Evolutionary conservation across 148 eudicot genomes (phyloP), one percentile per base, ranked within the genome.

Genomic region (Nyssa sinensis): DNA sequence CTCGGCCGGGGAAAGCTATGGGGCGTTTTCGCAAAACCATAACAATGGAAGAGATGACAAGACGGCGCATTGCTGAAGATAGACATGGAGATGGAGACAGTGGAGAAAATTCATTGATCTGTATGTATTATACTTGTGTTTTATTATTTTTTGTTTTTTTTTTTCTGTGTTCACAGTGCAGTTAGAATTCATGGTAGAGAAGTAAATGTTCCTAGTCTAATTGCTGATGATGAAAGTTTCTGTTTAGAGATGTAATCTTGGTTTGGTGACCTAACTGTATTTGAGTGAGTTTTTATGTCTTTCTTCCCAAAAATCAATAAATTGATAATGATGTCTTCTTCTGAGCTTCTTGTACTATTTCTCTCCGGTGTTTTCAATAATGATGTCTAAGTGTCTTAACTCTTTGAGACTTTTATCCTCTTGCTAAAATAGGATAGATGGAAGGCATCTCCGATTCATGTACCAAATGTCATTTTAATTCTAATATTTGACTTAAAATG

Each of bases 21-120:
- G 97, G 93, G 97, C 55, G 98, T 94, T 74, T 92, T 94, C 16
- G 81, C 82, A 12, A 81, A 84, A 72, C 85, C 84, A 5, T 91
- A 82, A 82, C 16, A 25, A 14, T 61, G 32, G 25, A 55, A n/a
- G n/a, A n/a, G n/a, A n/a, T 80, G 0, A 67, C 62, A 17, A 83
- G 10, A 39, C 24, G 4, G 59, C 17, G n/a, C 23, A 53, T 3
- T 5, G 13, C 13, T 1, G 25, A 1, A 1, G 34, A 44, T 76
- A 49, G 69, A 53, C 70, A 76, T n/a, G n/a, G n/a, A n/a, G n/a
- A n/a, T n/a, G n/a, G n/a, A n/a, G n/a, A n/a, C n/a, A n/a, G n/a
- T n/a, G n/a, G 28, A 24, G 5, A 71, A 21, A n/a, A n/a, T n/a
- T n/a, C n/a, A n/a, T n/a, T n/a, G n/a, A n/a, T n/a, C n/a, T n/a